Base-by-base conservation (phyloP, 495 filamentous ascomycete genomes). In the Penicillium cosmopolitanum region DNA sequence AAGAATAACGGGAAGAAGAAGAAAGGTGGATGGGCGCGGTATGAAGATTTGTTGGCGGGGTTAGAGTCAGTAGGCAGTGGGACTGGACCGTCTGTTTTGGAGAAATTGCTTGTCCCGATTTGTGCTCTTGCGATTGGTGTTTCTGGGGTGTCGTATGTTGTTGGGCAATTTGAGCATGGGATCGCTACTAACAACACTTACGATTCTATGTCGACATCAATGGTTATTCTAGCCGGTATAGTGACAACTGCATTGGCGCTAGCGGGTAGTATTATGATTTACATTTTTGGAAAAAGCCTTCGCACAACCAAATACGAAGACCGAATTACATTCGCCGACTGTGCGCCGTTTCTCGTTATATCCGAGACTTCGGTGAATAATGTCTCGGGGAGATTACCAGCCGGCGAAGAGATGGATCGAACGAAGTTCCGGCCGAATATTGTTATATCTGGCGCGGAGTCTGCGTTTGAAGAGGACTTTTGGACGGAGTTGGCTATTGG, bases 401-500 rank as follows among this genome's bases (percentile, higher is more conserved):
- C 71, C 1, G 82, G 75, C 2, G 67, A 80, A 34, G 61, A 76
- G n/a, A 85, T 92, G 78, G 86, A 89, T 61, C 82, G 90, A 65
- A 87, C 85, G 11, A 95, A 93, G 67, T 93, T 96, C 73, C 84
- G 94, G 28, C 89, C 92, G 0, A 97, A 97, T 64, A 84, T 97
- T 42, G 86, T 97, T 8, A 71, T 97, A 8, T 80, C 82, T 10
- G 88, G 85, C 1, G 79, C 81, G 2, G 66, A 74, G 23, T 64
- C 65, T 9, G 80, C 86, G 0, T 98, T 84, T 72, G 93, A 92
- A 18, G 93, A 98, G 66, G 94, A 97, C 61, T 95, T 84, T 68
- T 98, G 93, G 93, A 85, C 78, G 10, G 87, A 89, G 66, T 66
- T 92, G 31, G 58, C 61, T 3, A 64, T 92, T 23, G 51, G 64